These are phyloP conservation scores for Pelargonium fulgidum DNA, from an alignment of 441 rosid species.

Conservation along the genomic window DNA sequence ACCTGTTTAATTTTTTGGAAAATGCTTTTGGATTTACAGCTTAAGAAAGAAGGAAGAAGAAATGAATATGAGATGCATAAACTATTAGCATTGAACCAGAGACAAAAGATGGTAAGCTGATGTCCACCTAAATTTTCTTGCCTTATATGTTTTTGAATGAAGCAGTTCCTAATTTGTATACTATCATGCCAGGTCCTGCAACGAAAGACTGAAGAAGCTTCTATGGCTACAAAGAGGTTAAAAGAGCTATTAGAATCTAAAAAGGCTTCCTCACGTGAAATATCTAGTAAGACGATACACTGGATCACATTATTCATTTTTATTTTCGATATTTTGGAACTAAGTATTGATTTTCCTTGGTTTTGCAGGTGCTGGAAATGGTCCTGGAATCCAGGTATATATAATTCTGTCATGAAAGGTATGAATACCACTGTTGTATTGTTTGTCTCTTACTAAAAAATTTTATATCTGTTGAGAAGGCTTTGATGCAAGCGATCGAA, in stretches of 20 bases:
- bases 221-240: conserved; percentile 88
- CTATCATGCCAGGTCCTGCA: conserved; percentile 61
- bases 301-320: conserved; percentile 12
- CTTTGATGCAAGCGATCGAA: conserved; percentile 81
- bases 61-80: conserved; percentile 97
- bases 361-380: conserved; percentile 48
- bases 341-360: conserved; percentile 19
- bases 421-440: conserved; percentile 9
- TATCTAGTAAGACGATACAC: conserved; percentile 31
- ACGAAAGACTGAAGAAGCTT: conserved; percentile 95
- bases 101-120: conserved; percentile 78
- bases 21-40: conserved; percentile 35
- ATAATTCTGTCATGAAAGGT: conserved; percentile 10
- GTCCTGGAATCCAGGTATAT: conserved; percentile 78
- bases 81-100: conserved; percentile 84
- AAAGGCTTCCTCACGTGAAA: conserved; percentile 68
- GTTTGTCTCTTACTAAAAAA: conserved; percentile 16
- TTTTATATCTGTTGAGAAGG: conserved; percentile 39
- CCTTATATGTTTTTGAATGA: conserved; percentile 16
- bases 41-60: conserved; percentile 95
- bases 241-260: conserved; percentile 84
- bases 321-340: conserved; percentile 17
- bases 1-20: neutral
- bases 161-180: conserved; percentile 16
- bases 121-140: conserved; percentile 5